These are phyloP conservation scores for Metarhizium rileyi DNA, from an alignment of 2,329 filamentous ascomycete species.

Conservation along the genomic window DNA sequence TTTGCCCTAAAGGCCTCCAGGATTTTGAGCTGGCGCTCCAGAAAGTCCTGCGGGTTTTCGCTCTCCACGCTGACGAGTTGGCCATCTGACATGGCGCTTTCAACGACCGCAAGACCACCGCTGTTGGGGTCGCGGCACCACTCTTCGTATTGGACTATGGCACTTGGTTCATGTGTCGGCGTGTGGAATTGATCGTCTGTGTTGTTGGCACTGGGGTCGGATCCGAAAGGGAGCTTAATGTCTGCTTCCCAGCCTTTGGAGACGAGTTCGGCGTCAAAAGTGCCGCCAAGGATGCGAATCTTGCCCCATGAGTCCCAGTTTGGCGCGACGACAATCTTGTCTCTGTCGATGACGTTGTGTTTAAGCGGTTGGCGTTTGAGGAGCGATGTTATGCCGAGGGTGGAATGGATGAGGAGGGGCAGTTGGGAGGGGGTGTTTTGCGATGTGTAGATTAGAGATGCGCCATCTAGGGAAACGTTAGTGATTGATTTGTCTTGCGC, in stretches of 20 bases:
- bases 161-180: conserved; percentile 26
- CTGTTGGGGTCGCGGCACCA: conserved; percentile 67
- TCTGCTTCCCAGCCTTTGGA: conserved; percentile 81
- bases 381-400: conserved; percentile 75
- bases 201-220: conserved; percentile 13
- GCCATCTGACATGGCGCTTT: conserved; percentile 28
- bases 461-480: conserved; percentile 50
- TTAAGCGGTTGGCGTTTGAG: conserved; percentile 70
- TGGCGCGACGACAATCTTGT: conserved; percentile 87
- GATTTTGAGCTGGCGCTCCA: conserved; percentile 62
- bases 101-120: conserved; percentile 37
- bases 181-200: conserved; percentile 11
- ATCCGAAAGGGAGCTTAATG: conserved; percentile 47
- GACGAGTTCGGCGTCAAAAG: conserved; percentile 81
- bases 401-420: conserved; percentile 73
- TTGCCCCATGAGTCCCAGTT: conserved; percentile 99
- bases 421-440: conserved; percentile 68
- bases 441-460: conserved; percentile 76
- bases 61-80: conserved; percentile 24
- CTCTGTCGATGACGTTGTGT: conserved; percentile 85
- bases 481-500: conserved; percentile 3
- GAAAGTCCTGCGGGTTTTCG: conserved; percentile 66
- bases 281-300: conserved; percentile 82
- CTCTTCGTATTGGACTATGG: conserved; percentile 67
- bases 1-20: conserved; percentile 57